phyloP scores from a whole-genome alignment of 2,329 filamentous ascomycete species.

The Volutella citrinella region DNA sequence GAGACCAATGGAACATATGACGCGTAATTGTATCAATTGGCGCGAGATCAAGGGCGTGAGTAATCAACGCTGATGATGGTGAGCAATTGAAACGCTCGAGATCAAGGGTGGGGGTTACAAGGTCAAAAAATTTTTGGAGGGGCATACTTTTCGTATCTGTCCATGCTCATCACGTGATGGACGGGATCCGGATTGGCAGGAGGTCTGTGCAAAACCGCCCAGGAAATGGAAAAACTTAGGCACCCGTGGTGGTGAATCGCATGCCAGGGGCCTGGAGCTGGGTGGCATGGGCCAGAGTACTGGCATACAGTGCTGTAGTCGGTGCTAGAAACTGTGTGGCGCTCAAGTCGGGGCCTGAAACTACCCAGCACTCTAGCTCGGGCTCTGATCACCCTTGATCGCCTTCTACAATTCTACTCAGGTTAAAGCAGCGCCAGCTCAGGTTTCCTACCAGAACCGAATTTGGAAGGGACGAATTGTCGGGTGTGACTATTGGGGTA shows the following conservation, averaged over 20 bases:
- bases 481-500: conserved; percentile 2
- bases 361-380: conserved; percentile 2
- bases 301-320: conserved; percentile 1
- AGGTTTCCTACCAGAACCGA: conserved; percentile 2
- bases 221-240: conserved; percentile 2
- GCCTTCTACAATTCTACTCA: conserved; percentile 2
- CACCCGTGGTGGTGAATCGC: conserved; percentile 1
- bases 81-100: conserved; percentile 13
- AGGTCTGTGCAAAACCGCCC: conserved; percentile 2
- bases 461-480: too few species aligned
- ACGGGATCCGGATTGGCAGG: too few species aligned
- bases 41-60: conserved; percentile 14
- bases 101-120: conserved; percentile 12
- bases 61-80: conserved; percentile 14
- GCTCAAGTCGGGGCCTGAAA: conserved; percentile 1
- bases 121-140: conserved; percentile 14
- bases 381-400: conserved; percentile 1
- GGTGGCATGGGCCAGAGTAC: conserved; percentile 1
- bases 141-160: too few species aligned
- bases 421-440: conserved; percentile 2
- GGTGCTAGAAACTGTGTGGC: conserved; percentile 1
- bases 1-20: conserved; percentile 14
- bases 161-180: too few species aligned
- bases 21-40: conserved; percentile 13
- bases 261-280: conserved; percentile 1